These are phyloP conservation scores for Chytriomyces sp. DNA, from an alignment of 192 early-diverging fungal genomes.

Conservation along the genomic window DNA sequence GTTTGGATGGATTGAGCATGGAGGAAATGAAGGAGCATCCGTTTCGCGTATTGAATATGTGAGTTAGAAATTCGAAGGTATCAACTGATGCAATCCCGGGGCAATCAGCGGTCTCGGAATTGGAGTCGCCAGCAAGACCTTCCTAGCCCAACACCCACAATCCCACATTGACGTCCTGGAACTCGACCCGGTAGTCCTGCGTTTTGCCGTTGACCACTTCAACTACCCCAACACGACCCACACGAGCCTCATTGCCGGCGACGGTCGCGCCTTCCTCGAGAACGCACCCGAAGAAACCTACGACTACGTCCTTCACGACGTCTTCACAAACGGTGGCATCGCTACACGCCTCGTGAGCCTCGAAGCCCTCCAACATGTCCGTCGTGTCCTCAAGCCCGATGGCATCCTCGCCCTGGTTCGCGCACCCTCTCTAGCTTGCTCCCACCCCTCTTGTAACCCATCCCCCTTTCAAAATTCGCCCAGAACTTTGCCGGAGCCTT, in stretches of 20 bases:
- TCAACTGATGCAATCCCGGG: no score
- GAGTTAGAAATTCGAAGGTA: no score
- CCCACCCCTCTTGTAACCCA: constrained; percentile 1
- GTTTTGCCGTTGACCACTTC: constrained; percentile 72
- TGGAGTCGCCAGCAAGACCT: constrained; percentile 71
- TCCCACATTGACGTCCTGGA: constrained; percentile 77
- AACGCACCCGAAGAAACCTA: constrained; percentile 54
- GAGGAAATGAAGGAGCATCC: not conserved
- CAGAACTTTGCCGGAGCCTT: constrained; percentile 81
- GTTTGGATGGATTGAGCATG: constrained; percentile 1
- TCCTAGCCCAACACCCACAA: constrained; percentile 57
- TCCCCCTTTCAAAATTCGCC: not conserved
- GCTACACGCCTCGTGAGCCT: constrained; percentile 72
- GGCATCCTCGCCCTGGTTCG: constrained; percentile 78
- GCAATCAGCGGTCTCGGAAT: constrained; percentile 72
- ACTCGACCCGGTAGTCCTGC: constrained; percentile 75
- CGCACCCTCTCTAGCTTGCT: not conserved
- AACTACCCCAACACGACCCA: constrained; percentile 48
- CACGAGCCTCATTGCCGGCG: constrained; percentile 60
- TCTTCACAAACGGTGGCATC: constrained; percentile 90
- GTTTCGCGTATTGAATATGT: constrained; percentile 13
- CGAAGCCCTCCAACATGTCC: constrained; percentile 66
- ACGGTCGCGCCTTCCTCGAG: constrained; percentile 78
- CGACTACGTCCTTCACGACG: constrained; percentile 88
- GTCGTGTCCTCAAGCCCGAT: constrained; percentile 68